phyloP scores from a whole-genome alignment of 129 eudicot species.

The Scalesia atractyloides region DNA sequence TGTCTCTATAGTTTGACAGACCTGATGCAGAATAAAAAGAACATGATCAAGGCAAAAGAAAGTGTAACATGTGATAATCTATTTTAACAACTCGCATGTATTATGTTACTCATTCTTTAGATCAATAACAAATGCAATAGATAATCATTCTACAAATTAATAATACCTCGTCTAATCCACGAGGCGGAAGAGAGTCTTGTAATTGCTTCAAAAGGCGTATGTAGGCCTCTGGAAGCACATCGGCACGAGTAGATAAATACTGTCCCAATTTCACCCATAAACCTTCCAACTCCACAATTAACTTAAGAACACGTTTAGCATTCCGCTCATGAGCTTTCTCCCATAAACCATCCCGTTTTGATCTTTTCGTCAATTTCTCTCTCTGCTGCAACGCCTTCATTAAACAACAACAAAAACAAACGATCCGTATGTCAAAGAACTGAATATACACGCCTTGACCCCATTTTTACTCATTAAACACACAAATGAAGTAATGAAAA shows the following conservation, averaged over 20 bases:
- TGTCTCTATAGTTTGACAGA: slow-evolving; percentile 48
- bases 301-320: slow-evolving; percentile 65
- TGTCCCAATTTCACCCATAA: slow-evolving; percentile 19
- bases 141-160: background rate
- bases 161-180: slow-evolving; percentile 73
- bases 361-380: slow-evolving; percentile 75
- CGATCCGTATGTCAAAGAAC: background rate
- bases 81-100: background rate
- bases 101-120: background rate
- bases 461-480: background rate
- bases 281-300: slow-evolving; percentile 44
- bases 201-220: slow-evolving; percentile 73
- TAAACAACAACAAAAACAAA: slow-evolving; percentile 7
- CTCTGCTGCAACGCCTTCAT: slow-evolving; percentile 78
- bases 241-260: slow-evolving; percentile 83
- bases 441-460: background rate
- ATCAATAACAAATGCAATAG: background rate
- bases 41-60: slow-evolving; percentile 1
- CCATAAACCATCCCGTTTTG: slow-evolving; percentile 74
- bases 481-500: background rate
- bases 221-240: slow-evolving; percentile 93
- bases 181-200: slow-evolving; percentile 99
- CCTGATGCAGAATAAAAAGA: slow-evolving; percentile 38
- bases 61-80: background rate
- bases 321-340: slow-evolving; percentile 82